Percentiles rank a stretch among this genome's conserved stretches.
These are phyloP conservation scores for Rubroshorea leprosula DNA, from an alignment of 345 rosid genomes.

Conservation along the genomic window DNA sequence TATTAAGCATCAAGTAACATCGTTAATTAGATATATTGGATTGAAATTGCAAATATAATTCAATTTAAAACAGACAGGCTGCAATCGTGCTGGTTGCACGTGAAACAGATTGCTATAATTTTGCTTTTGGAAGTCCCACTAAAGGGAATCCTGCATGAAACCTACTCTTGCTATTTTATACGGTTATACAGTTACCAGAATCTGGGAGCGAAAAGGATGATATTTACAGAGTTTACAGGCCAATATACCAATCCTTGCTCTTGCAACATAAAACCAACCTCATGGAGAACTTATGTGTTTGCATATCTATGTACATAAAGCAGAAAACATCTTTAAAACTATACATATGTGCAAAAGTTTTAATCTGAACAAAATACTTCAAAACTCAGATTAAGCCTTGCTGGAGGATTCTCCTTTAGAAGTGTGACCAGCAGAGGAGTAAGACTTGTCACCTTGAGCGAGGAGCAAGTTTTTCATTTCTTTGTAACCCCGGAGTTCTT, in stretches of 20 bases:
- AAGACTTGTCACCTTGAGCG: slow-evolving; percentile 37
- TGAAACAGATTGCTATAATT: no score
- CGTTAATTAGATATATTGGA: no score
- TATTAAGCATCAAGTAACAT: no score
- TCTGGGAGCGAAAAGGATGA: neutral
- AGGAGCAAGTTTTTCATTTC: slow-evolving; percentile 60
- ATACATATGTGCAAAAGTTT: slow-evolving; percentile 25
- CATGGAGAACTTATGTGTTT: slow-evolving; percentile 3
- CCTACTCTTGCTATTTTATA: no score
- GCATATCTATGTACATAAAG: slow-evolving; percentile 2
- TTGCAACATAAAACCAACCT: neutral
- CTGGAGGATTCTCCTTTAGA: slow-evolving; percentile 17
- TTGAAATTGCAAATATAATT: no score
- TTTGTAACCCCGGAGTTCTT: slow-evolving; percentile 70
- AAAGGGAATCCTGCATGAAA: no score
- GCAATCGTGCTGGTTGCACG: no score
- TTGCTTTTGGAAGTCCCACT: no score
- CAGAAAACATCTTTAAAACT: slow-evolving; percentile 11
- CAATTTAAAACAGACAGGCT: no score
- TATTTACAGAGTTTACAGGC: slow-evolving; percentile 13
- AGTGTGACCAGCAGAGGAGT: slow-evolving; percentile 11
- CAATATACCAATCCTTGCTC: slow-evolving; percentile 8
- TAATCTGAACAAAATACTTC: slow-evolving; percentile 2
- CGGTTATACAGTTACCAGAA: no score
- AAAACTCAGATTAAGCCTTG: slow-evolving; percentile 13